Evolutionary conservation across 305 asterid genomes (phyloP), one percentile per base, ranked within the genome.

Genomic region (Fraxinus albicans): DNA sequence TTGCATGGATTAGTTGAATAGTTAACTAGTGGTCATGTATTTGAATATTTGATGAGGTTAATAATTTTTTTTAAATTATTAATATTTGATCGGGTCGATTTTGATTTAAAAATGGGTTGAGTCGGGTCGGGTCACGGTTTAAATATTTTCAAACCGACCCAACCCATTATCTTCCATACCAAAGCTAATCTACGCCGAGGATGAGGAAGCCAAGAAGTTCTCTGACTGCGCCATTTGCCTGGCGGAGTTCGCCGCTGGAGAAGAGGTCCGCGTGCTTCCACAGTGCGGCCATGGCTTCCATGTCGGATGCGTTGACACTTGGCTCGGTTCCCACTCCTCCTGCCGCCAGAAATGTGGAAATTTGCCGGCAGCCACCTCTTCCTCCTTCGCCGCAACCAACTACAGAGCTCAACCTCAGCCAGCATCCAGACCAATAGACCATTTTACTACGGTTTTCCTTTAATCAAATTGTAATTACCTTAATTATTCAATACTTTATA

Each of bases 221-320:
- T 73, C 89, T 0, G 91, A 87, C 38, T 89, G 90, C 73, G 85
- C 89, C 44, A 89, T 89, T 83, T 89, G 91, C 79, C 58, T 89
- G 58, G 34, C 34, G 34, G 90, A 85, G 77, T 89, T 81, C 19
- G 77, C 13, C 3, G 29, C 63, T 8, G 90, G 90, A 2, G 91
- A 88, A 4, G 88, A 88, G 78, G 81, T 88, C 44, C 79, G 88
- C 2, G 78, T 86, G 50, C 82, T 88, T 29, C 91, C 91, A 19
- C 86, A 83, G 86, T 89, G 91, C 77, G 91, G 88, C 3, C 91
- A 89, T 40, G 89, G 86, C 27, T 89, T 87, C 65, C 91, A 89
- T 53, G 90, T 83, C 2, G 86, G 10, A 19, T 89, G 91, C 78
- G 83, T 89, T 7, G 91, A 87, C 80, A 79, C 84, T 34, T 89